Evolutionary conservation across 345 rosid genomes (phyloP).

Genomic region (Clarkia xantiana): DNA sequence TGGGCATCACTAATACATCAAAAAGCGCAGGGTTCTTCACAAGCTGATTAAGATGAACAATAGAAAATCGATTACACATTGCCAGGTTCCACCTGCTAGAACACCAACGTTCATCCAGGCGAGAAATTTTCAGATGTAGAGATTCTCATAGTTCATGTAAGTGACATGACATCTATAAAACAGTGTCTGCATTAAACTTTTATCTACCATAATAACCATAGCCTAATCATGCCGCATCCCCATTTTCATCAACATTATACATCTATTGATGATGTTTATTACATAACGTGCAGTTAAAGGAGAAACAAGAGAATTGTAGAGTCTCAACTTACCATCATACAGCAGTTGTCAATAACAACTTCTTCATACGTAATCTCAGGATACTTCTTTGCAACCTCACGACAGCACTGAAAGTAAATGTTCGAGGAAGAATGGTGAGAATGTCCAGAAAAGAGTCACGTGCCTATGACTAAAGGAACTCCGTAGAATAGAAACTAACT

Average conservation of each 20-base stretch:
- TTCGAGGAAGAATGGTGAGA: no score
- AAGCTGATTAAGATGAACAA: slow-evolving; percentile 41
- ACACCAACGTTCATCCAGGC: background rate
- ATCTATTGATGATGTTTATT: background rate
- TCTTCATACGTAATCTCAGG: slow-evolving; percentile 93
- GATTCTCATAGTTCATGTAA: background rate
- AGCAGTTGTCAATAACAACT: slow-evolving; percentile 98
- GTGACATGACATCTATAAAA: background rate
- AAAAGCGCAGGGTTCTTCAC: slow-evolving; percentile 96
- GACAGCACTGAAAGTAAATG: slow-evolving; percentile 68
- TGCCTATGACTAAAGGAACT: no score
- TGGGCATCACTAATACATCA: slow-evolving; percentile 99
- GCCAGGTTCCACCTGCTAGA: background rate
- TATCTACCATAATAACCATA: background rate
- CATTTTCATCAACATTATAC: background rate
- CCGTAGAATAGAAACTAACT: background rate
- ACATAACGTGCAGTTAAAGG: background rate
- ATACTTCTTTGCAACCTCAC: slow-evolving; percentile 96
- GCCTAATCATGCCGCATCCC: background rate
- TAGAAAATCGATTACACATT: background rate
- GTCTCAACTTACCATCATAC: slow-evolving; percentile 72
- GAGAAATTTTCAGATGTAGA: background rate
- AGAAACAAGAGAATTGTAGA: background rate
- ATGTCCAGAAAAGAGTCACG: no score
- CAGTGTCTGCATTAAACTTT: no score